phyloP scores from a whole-genome alignment of 2,329 filamentous ascomycete species.

The Aspergillus chevalieri region DNA sequence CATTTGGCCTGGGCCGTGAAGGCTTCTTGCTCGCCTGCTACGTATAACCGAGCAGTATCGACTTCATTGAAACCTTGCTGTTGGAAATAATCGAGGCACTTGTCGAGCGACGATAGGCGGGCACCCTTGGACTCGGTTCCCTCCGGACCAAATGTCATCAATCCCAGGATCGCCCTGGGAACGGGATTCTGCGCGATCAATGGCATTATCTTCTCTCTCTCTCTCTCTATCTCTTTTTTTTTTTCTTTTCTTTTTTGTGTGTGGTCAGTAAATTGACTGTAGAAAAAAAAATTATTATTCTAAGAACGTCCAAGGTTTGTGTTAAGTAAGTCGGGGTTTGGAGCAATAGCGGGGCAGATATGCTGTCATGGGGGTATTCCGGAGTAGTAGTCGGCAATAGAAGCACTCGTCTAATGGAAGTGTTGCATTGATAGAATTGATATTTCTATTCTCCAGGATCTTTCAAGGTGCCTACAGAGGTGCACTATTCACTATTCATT shows the following conservation, averaged over 20 bases:
- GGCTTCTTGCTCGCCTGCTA: constrained; percentile 67
- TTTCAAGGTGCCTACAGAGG: no score
- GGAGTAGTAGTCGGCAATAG: no score
- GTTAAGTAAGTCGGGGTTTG: no score
- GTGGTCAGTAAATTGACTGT: background rate
- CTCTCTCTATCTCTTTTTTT: no score
- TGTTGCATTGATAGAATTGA: no score
- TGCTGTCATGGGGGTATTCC: no score
- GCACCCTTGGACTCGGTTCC: constrained; percentile 50
- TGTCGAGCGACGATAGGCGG: constrained; percentile 63
- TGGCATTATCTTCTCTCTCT: constrained; percentile 27
- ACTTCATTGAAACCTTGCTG: constrained; percentile 75
- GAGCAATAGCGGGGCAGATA: constrained; percentile 8
- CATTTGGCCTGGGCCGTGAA: constrained; percentile 70
- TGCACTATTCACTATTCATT: background rate
- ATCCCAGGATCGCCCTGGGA: constrained; percentile 69
- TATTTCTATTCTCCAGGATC: no score
- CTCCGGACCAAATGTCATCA: constrained; percentile 77
- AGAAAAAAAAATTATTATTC: background rate
- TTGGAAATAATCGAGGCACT: constrained; percentile 68
- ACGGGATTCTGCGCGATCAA: constrained; percentile 40
- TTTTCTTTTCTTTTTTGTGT: no score
- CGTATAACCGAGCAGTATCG: constrained; percentile 74
- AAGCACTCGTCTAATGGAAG: no score
- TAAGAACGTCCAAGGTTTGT: background rate